Evolutionary conservation across 208 protist species (phyloP).

Genomic region (Phytomonas sp.): DNA sequence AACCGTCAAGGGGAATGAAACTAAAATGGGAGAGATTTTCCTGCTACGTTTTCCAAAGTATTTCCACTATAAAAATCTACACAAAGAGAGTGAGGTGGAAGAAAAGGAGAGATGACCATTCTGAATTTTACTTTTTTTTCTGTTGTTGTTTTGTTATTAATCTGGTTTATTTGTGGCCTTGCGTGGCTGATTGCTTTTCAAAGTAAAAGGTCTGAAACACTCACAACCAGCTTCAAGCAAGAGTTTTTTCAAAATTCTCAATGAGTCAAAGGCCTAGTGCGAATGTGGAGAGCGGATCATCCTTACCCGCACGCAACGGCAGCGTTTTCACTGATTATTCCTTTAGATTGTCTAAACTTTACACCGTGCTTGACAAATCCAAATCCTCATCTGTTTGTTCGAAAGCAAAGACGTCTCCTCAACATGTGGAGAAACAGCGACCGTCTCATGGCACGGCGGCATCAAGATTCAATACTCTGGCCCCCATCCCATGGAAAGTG

Average conservation of each 20-base stretch:
- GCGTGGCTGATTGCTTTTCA: not conserved
- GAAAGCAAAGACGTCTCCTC: not conserved
- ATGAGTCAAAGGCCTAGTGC: not conserved
- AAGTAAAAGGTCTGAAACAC: not conserved
- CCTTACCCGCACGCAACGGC: not conserved
- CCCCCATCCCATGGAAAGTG: not conserved
- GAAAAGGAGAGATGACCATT: not conserved
- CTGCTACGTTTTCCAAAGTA: not conserved
- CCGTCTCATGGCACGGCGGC: not conserved
- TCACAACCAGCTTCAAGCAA: slow-evolving; percentile 1
- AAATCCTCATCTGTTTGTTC: not conserved
- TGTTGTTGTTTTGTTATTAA: not conserved
- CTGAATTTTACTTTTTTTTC: not conserved
- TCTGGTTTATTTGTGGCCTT: not conserved
- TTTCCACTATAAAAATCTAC: not conserved
- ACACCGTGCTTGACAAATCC: slow-evolving; percentile 15
- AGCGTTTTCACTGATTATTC: slow-evolving; percentile 21
- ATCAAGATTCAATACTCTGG: not conserved
- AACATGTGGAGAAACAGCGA: not conserved
- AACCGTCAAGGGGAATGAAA: not conserved
- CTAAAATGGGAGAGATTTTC: not conserved
- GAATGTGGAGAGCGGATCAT: slow-evolving; percentile 1
- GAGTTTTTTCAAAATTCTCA: not conserved
- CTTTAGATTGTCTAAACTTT: slow-evolving; percentile 24
- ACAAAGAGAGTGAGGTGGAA: not conserved